Evolutionary conservation across 495 filamentous ascomycete species (phyloP).

Genomic region (Xylaria grammica): DNA sequence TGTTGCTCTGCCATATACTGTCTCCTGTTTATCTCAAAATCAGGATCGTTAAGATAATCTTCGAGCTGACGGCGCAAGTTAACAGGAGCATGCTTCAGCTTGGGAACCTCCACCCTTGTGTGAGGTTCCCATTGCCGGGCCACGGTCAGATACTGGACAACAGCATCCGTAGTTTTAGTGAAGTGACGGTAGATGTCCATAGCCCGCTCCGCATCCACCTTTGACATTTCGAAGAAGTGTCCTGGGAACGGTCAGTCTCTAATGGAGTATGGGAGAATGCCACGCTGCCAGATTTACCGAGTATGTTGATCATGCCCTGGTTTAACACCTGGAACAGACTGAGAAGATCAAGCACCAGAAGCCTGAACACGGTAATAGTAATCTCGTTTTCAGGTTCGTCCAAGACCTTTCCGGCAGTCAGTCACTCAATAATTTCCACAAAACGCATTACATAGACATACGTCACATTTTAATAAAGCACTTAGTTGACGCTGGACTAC

Average conservation of each 20-base stretch:
- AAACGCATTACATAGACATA: conserved; percentile 46
- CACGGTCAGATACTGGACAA: conserved; percentile 86
- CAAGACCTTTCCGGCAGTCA: conserved; percentile 64
- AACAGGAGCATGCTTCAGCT: conserved; percentile 95
- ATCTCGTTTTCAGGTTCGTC: conserved; percentile 97
- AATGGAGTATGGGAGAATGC: neutral
- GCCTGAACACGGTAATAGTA: conserved; percentile 90
- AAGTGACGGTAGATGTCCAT: conserved; percentile 93
- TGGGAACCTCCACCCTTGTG: conserved; percentile 92
- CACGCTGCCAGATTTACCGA: conserved; percentile 63
- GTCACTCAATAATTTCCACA: neutral
- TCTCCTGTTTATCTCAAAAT: conserved; percentile 92
- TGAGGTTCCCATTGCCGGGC: conserved; percentile 89
- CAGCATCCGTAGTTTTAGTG: conserved; percentile 87
- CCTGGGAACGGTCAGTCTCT: conserved; percentile 57
- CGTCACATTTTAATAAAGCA: conserved; percentile 87
- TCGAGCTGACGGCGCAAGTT: conserved; percentile 88
- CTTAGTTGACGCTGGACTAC: conserved; percentile 87
- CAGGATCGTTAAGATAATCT: conserved; percentile 93
- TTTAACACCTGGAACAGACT: conserved; percentile 95
- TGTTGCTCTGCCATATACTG: conserved; percentile 89
- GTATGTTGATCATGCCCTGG: conserved; percentile 95
- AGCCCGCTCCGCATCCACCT: conserved; percentile 88
- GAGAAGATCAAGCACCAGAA: conserved; percentile 89
- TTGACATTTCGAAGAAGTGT: conserved; percentile 98